Conservation (phyloP, 2,329 filamentous ascomycete species). For the Penicillium griseofulvum region DNA sequence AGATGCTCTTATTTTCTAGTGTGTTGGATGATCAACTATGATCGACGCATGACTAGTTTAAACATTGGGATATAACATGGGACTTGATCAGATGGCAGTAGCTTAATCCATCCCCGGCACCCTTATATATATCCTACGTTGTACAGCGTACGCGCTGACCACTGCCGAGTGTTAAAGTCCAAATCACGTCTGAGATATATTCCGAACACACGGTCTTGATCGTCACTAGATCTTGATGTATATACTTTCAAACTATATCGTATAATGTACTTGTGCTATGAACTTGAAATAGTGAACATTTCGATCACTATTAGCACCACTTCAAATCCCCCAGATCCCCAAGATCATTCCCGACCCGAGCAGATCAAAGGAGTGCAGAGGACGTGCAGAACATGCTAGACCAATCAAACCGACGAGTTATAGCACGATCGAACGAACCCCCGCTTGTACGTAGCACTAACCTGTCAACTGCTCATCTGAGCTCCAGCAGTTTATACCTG, state of each 20-base stretch:
- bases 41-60: neutral
- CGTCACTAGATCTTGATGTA: neutral
- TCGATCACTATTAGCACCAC: neutral
- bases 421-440: neutral
- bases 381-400: neutral
- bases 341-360: neutral
- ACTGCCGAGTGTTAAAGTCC: neutral
- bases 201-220: neutral
- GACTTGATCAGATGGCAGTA: neutral
- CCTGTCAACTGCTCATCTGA: conserved; percentile 5
- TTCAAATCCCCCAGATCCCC: neutral
- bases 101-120: neutral
- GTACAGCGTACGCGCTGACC: neutral
- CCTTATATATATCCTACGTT: neutral
- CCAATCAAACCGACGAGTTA: conserved; percentile 7
- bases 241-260: neutral
- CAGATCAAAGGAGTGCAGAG: conserved; percentile 2
- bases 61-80: neutral
- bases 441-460: neutral
- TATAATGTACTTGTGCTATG: neutral
- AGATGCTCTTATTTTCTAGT: neutral
- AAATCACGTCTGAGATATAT: neutral
- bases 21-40: neutral
- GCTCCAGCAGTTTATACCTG: neutral
- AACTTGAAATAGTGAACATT: neutral